Conservation (phyloP, 2,329 filamentous ascomycete genomes). For the Fusarium nelsonii region DNA sequence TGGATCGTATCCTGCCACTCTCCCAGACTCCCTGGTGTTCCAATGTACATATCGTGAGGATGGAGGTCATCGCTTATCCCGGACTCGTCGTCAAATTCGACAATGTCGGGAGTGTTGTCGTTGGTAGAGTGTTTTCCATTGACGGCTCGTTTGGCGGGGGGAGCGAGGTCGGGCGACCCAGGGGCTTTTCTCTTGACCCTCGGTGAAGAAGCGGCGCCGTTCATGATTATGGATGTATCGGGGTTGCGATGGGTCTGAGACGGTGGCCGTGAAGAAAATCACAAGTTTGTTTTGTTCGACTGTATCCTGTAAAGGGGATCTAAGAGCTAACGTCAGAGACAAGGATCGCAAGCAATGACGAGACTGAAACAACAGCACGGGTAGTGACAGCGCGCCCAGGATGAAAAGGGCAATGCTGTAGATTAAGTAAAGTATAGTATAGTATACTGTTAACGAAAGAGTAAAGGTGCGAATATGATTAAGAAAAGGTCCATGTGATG, state of each 20-base stretch:
- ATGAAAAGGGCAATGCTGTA: conserved; percentile 24
- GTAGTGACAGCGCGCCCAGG: conserved; percentile 48
- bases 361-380: conserved; percentile 31
- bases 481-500: conserved; percentile 52
- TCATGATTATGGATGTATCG: conserved; percentile 54
- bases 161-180: conserved; percentile 55
- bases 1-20: conserved; percentile 98
- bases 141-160: conserved; percentile 53
- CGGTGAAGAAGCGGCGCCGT: conserved; percentile 56
- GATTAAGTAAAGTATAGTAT: conserved; percentile 21
- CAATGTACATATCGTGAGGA: conserved; percentile 53
- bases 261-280: conserved; percentile 21
- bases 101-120: conserved; percentile 62
- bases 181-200: conserved; percentile 67
- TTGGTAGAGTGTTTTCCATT: conserved; percentile 65
- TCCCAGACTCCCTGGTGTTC: conserved; percentile 55
- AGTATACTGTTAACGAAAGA: not conserved
- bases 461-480: conserved; percentile 8
- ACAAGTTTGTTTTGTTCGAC: conserved; percentile 9
- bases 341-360: conserved; percentile 40
- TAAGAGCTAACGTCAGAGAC: conserved; percentile 30
- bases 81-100: conserved; percentile 57
- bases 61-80: conserved; percentile 58
- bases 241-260: conserved; percentile 9
- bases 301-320: conserved; percentile 26